Evolutionary conservation across 345 rosid species (phyloP).

Genomic region (Camelina neglecta): DNA sequence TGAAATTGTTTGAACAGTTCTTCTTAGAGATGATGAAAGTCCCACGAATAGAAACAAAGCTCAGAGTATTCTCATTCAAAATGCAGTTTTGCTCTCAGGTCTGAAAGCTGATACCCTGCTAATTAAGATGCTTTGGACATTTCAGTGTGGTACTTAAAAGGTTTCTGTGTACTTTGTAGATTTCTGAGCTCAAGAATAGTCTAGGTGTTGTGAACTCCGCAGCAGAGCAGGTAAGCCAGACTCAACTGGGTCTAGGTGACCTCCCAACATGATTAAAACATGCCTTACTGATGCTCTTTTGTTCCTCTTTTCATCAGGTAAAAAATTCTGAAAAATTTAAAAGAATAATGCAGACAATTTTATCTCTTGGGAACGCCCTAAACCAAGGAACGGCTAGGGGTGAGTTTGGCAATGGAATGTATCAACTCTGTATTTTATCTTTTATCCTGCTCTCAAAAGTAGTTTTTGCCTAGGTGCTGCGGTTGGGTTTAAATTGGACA

Average conservation of each 20-base stretch:
- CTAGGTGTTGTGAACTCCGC: conserved; percentile 73
- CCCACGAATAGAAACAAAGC: conserved; percentile 89
- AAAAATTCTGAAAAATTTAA: conserved; percentile 65
- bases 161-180: conserved; percentile 49
- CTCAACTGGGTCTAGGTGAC: conserved; percentile 10
- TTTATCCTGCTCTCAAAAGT: conserved; percentile 28
- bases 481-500: conserved; percentile 88
- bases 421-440: not conserved
- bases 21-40: conserved; percentile 91
- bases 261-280: conserved; percentile 13
- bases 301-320: conserved; percentile 31
- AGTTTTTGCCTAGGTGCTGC: conserved; percentile 67
- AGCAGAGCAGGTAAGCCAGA: conserved; percentile 73
- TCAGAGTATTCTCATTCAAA: conserved; percentile 91
- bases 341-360: conserved; percentile 95
- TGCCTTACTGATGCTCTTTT: conserved; percentile 8
- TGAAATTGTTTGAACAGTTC: conserved; percentile 60
- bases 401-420: conserved; percentile 49
- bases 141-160: conserved; percentile 37
- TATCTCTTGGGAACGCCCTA: conserved; percentile 90
- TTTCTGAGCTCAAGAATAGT: conserved; percentile 77
- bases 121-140: conserved; percentile 13
- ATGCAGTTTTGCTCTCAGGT: conserved; percentile 88
- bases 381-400: conserved; percentile 98
- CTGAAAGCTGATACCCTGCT: conserved; percentile 29